Conservation (phyloP, 1,284 basidiomycete species). For the Trichosporon coremiiforme region DNA sequence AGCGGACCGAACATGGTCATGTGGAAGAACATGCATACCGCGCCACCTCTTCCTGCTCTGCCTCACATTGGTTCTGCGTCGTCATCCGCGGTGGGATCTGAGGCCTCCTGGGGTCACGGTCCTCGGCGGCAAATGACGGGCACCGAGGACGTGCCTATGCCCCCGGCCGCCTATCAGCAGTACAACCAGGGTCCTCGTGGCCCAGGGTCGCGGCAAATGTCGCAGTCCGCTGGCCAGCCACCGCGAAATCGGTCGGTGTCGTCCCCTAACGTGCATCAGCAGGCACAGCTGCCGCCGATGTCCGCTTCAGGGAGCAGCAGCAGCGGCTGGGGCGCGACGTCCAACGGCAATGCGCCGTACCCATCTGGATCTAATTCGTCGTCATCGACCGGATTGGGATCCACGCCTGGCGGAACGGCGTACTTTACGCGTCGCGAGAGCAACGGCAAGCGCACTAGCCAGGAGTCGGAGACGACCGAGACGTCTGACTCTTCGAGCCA, state of each 20-base stretch:
- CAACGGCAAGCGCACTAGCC: conserved; percentile 45
- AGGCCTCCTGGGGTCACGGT: conserved; percentile 38
- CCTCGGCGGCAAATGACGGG: conserved; percentile 14
- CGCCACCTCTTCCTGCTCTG: conserved; percentile 61
- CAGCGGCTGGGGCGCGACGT: conserved; percentile 20
- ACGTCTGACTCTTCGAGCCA: conserved; percentile 54
- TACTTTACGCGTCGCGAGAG: conserved; percentile 46
- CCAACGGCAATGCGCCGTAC: conserved; percentile 26
- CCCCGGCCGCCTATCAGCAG: conserved; percentile 29
- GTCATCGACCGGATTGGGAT: conserved; percentile 39
- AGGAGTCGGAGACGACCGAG: conserved; percentile 52
- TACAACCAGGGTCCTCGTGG: conserved; percentile 37
- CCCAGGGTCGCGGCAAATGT: conserved; percentile 38
- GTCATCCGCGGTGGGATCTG: conserved; percentile 40
- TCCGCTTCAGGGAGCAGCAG: conserved; percentile 28
- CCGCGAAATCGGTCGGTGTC: conserved; percentile 57
- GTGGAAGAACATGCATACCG: conserved; percentile 63
- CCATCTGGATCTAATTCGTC: conserved; percentile 33
- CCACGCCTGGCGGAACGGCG: conserved; percentile 41
- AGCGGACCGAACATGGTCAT: conserved; percentile 67
- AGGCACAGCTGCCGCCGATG: conserved; percentile 38
- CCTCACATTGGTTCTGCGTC: conserved; percentile 45
- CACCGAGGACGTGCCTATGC: conserved; percentile 25
- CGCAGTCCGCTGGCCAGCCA: conserved; percentile 42
- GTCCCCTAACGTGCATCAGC: conserved; percentile 58